Conservation (phyloP, 2,329 filamentous ascomycete genomes). For the Fusarium euwallaceae region DNA sequence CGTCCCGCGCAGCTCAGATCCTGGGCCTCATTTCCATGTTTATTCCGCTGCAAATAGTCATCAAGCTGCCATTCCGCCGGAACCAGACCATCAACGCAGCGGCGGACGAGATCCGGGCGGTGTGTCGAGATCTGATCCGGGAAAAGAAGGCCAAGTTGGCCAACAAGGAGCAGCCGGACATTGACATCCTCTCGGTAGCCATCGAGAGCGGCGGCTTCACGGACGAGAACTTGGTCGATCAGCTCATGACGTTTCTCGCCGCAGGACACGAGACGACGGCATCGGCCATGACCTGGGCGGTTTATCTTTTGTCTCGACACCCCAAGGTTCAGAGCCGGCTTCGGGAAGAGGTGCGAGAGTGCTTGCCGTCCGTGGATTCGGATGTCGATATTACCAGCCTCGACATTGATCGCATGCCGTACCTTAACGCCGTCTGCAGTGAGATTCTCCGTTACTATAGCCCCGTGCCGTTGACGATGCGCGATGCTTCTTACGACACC, state of each 20-base stretch:
- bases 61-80: conserved; percentile 74
- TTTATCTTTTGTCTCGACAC: conserved; percentile 76
- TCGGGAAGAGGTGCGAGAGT: conserved; percentile 74
- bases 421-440: conserved; percentile 82
- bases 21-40: conserved; percentile 72
- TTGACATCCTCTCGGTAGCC: conserved; percentile 86
- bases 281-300: conserved; percentile 79
- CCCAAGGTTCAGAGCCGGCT: conserved; percentile 75
- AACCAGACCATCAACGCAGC: conserved; percentile 75
- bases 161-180: conserved; percentile 63
- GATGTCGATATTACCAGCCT: conserved; percentile 53
- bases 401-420: conserved; percentile 80
- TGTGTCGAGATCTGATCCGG: conserved; percentile 76
- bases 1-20: conserved; percentile 64
- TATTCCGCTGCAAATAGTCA: conserved; percentile 72
- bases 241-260: conserved; percentile 90
- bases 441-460: conserved; percentile 81
- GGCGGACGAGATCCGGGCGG: conserved; percentile 70
- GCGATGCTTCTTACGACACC: conserved; percentile 74
- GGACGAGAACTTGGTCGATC: conserved; percentile 86
- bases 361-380: conserved; percentile 65
- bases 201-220: conserved; percentile 80
- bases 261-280: conserved; percentile 87
- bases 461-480: conserved; percentile 78
- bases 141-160: conserved; percentile 73